Conservation (phyloP, 331 rosid genomes). For the Malus hybrid region DNA sequence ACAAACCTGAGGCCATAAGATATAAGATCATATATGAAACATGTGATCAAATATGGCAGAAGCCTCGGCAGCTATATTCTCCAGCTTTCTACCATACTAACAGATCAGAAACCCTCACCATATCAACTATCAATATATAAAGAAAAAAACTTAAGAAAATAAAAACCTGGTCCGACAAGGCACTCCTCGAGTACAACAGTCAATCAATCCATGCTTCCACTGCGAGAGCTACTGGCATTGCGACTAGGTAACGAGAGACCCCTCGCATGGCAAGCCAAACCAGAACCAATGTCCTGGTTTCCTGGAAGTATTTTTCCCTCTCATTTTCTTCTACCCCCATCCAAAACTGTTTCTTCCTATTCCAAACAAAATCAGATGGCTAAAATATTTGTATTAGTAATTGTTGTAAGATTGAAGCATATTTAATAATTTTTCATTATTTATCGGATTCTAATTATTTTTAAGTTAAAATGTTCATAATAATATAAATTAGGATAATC, state of each 20-base stretch:
- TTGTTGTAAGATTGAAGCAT: too few species aligned
- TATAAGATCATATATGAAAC: background rate
- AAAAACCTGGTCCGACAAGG: background rate
- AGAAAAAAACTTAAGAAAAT: background rate
- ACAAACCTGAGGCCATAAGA: slow-evolving; percentile 1
- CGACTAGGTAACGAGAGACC: slow-evolving; percentile 69
- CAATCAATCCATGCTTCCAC: slow-evolving; percentile 71
- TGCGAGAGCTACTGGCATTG: slow-evolving; percentile 71
- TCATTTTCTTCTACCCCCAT: slow-evolving; percentile 13
- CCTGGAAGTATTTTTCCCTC: slow-evolving; percentile 87
- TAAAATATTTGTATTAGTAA: too few species aligned
- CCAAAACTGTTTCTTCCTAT: too few species aligned
- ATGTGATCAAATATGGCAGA: background rate
- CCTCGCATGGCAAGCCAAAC: slow-evolving; percentile 56
- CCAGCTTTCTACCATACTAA: background rate
- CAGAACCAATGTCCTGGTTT: slow-evolving; percentile 53
- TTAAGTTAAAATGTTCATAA: too few species aligned
- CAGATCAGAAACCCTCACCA: background rate
- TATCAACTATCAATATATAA: background rate
- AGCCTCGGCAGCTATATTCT: background rate
- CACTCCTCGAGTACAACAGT: background rate
- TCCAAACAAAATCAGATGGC: too few species aligned
- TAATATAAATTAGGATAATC: too few species aligned
- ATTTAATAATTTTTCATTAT: too few species aligned
- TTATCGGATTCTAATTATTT: too few species aligned